These are phyloP conservation scores for Cyberlindnera maclurae DNA, from an alignment of 805 yeast genomes.

Conservation along the genomic window DNA sequence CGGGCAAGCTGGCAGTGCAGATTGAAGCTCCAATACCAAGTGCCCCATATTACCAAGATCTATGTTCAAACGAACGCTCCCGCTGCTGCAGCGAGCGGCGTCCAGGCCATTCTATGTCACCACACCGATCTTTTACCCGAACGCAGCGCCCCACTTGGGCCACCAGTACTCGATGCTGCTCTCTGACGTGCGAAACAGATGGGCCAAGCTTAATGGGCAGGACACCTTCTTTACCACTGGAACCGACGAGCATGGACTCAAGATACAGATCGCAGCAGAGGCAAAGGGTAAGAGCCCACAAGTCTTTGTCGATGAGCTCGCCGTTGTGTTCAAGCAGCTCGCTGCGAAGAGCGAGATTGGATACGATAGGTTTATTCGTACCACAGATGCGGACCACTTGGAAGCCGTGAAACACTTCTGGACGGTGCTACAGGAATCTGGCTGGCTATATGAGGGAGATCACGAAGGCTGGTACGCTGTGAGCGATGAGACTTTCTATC, in stretches of 20 bases:
- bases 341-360: conserved; percentile 52
- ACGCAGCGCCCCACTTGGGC: conserved; percentile 92
- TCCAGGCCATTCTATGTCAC: conserved; percentile 44
- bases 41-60: too few relatives aligned
- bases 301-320: conserved; percentile 63
- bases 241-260: conserved; percentile 94
- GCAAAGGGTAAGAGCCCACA: conserved; percentile 48
- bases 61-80: conserved; percentile 8
- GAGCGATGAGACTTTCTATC: conserved; percentile 90
- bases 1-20: too few relatives aligned
- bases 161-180: conserved; percentile 84
- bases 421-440: conserved; percentile 50
- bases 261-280: conserved; percentile 82
- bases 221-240: conserved; percentile 70
- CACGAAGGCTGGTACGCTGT: conserved; percentile 95
- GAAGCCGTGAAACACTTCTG: conserved; percentile 63
- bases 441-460: conserved; percentile 69
- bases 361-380: conserved; percentile 77
- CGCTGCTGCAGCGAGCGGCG: conserved; percentile 3
- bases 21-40: too few relatives aligned
- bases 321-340: conserved; percentile 54
- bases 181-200: conserved; percentile 71
- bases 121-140: conserved; percentile 93
- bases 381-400: conserved; percentile 80
- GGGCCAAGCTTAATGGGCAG: conserved; percentile 46